A percentile compares a stretch with the other conserved stretches of the same genome.
phyloP scores from a whole-genome alignment of 148 eudicot genomes.

The Simmondsia chinensis region DNA sequence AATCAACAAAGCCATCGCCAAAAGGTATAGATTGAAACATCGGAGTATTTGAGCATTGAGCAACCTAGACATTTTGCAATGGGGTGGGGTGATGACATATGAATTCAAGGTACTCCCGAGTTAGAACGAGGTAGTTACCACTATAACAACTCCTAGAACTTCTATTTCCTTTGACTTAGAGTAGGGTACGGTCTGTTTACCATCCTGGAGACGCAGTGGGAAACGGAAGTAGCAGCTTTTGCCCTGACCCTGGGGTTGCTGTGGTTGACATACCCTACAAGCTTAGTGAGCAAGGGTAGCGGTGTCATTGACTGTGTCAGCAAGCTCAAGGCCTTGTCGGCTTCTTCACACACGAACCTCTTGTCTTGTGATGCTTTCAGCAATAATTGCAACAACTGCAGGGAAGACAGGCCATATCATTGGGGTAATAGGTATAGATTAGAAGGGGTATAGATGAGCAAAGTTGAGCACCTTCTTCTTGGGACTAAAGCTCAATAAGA shows the following conservation, averaged over 20 bases:
- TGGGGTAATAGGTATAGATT: too few species aligned
- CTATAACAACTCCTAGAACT: not conserved
- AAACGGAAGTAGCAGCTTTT: constrained; percentile 77
- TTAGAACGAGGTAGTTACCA: too few species aligned
- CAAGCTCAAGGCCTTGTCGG: constrained; percentile 57
- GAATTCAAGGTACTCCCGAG: too few species aligned
- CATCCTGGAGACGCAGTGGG: constrained; percentile 73
- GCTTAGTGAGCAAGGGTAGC: constrained; percentile 60
- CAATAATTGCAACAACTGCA: constrained; percentile 77
- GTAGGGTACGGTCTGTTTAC: constrained; percentile 17
- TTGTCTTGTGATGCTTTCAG: constrained; percentile 92
- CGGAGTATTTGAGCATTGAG: too few species aligned
- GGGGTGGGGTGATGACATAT: too few species aligned
- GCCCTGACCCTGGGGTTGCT: constrained; percentile 72
- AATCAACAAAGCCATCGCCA: too few species aligned
- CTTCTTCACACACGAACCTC: constrained; percentile 94
- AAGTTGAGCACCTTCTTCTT: too few species aligned
- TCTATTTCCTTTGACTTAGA: not conserved
- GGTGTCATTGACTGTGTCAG: constrained; percentile 66
- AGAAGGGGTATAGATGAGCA: too few species aligned
- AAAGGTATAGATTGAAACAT: too few species aligned
- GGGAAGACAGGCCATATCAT: not conserved
- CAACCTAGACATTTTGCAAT: too few species aligned
- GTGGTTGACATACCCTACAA: constrained; percentile 54
- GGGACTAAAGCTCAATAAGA: too few species aligned